phyloP scores from a whole-genome alignment of 768 basidiomycete species.

The Xerocomellus chrysenteron region DNA sequence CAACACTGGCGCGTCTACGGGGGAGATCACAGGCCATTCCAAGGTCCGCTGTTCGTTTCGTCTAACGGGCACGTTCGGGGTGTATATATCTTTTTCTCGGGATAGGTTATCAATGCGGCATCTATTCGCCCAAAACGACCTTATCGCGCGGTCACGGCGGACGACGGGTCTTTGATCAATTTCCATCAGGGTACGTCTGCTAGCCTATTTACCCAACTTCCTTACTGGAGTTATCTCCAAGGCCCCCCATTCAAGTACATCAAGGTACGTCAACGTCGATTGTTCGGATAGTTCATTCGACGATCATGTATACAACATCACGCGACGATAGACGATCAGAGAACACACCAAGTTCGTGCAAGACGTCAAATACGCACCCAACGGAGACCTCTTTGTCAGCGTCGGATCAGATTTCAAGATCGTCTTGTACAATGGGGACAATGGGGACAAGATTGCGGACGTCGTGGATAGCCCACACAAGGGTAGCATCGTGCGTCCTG shows the following conservation, averaged over 20 bases:
- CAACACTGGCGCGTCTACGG: slow-evolving; percentile 80
- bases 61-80: background rate
- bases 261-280: slow-evolving; percentile 46
- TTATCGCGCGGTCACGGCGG: slow-evolving; percentile 85
- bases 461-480: slow-evolving; percentile 67
- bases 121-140: slow-evolving; percentile 87
- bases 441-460: slow-evolving; percentile 74
- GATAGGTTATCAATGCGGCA: slow-evolving; percentile 81
- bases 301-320: background rate
- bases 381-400: slow-evolving; percentile 81
- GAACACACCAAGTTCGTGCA: slow-evolving; percentile 92
- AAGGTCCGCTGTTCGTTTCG: slow-evolving; percentile 51
- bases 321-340: slow-evolving; percentile 62
- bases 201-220: background rate
- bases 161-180: slow-evolving; percentile 78
- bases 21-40: slow-evolving; percentile 86
- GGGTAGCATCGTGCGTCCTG: slow-evolving; percentile 65
- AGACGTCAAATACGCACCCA: slow-evolving; percentile 79
- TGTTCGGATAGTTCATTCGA: background rate
- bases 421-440: slow-evolving; percentile 89
- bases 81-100: background rate
- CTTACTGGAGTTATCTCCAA: slow-evolving; percentile 20
- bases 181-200: slow-evolving; percentile 68
- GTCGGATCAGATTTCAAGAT: slow-evolving; percentile 87
- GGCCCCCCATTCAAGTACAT: slow-evolving; percentile 89